phyloP scores from a whole-genome alignment of 108 stramenopile species.

The Cyclotella choctawhatcheeana region DNA sequence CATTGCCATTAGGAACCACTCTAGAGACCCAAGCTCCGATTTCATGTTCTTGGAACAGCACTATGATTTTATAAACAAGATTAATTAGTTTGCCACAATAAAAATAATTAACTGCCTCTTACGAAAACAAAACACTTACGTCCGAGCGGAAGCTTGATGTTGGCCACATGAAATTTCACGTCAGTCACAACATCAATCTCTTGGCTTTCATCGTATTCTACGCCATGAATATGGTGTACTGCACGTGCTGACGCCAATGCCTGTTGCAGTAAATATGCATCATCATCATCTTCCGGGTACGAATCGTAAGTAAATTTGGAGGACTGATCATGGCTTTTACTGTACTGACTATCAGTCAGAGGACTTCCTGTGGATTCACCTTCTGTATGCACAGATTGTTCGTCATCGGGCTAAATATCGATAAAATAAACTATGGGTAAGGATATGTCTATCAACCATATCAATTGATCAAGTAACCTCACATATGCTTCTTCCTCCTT shows the following conservation, averaged over 20 bases:
- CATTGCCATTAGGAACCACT: conserved; percentile 71
- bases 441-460: too few relatives aligned
- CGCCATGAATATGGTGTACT: conserved; percentile 65
- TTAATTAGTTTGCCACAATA: not conserved
- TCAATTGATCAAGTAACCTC: not conserved
- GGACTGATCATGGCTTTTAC: conserved; percentile 2
- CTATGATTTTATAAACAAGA: conserved; percentile 5
- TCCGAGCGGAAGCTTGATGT: conserved; percentile 72
- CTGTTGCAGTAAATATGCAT: conserved; percentile 42
- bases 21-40: conserved; percentile 80
- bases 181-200: conserved; percentile 64
- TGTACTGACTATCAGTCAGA: conserved; percentile 17
- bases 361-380: conserved; percentile 9
- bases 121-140: conserved; percentile 46
- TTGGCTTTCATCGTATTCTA: conserved; percentile 64
- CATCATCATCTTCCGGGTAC: conserved; percentile 28
- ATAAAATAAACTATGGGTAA: not conserved
- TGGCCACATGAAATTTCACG: conserved; percentile 70
- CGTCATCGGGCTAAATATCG: not conserved
- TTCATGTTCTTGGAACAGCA: conserved; percentile 73
- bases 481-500: conserved; percentile 8
- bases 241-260: conserved; percentile 65
- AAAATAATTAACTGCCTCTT: not conserved
- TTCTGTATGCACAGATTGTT: not conserved
- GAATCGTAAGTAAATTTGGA: conserved; percentile 12